Conservation (phyloP, 1,139 yeast genomes). For the Arxiozyma slooffiae region DNA sequence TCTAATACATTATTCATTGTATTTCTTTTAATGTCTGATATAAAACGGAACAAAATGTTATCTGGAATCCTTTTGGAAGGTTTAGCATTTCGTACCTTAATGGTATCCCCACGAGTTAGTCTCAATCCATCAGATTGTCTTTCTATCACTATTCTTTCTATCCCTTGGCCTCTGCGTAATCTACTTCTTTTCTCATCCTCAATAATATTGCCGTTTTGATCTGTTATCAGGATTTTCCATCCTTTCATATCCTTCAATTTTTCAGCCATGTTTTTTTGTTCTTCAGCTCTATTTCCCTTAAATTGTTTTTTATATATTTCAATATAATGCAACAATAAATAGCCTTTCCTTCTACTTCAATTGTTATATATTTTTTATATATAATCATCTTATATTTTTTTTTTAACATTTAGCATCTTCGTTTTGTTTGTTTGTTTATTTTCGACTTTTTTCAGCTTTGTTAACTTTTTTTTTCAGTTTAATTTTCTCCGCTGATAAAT, state of each 20-base stretch:
- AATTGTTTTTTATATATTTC: too few species aligned
- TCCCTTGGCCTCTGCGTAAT: constrained; percentile 16
- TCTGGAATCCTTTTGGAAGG: constrained; percentile 12
- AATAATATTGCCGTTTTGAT: constrained; percentile 21
- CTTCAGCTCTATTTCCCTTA: neutral
- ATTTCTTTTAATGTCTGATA: constrained; percentile 26
- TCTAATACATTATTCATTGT: constrained; percentile 25
- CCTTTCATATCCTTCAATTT: constrained; percentile 20
- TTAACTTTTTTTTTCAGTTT: neutral
- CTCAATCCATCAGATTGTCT: constrained; percentile 15
- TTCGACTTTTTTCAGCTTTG: too few species aligned
- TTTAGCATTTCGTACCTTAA: constrained; percentile 12
- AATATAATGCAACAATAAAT: too few species aligned
- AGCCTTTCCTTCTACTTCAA: too few species aligned
- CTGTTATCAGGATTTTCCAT: constrained; percentile 26
- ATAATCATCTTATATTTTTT: neutral
- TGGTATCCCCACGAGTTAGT: constrained; percentile 23
- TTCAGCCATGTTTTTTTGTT: constrained; percentile 18
- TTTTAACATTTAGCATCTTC: neutral
- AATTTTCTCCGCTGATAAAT: neutral
- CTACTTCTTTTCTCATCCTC: constrained; percentile 10
- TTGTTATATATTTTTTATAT: too few species aligned
- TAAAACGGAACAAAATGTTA: constrained; percentile 18
- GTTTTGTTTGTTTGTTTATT: neutral
- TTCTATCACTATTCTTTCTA: constrained; percentile 12